Evolutionary conservation across 2,329 filamentous ascomycete species (phyloP).

Genomic region (Parafenestella ontariensis): DNA sequence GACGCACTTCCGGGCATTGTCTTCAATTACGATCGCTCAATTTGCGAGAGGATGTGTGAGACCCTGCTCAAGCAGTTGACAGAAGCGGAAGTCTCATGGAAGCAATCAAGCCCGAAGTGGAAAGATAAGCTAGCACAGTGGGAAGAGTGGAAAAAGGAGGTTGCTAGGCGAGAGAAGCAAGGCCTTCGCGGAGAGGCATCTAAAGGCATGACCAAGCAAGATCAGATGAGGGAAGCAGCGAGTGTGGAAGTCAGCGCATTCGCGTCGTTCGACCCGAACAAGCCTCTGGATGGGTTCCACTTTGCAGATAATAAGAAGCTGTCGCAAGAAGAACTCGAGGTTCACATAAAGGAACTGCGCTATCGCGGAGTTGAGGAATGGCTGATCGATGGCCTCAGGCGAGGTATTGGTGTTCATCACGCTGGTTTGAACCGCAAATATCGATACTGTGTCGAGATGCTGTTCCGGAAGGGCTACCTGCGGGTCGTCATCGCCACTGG

Average conservation of each 20-base stretch:
- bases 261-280: conserved; percentile 71
- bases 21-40: conserved; percentile 75
- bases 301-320: conserved; percentile 70
- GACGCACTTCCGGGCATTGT: conserved; percentile 75
- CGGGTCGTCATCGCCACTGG: conserved; percentile 77
- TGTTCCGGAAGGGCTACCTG: conserved; percentile 76
- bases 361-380: conserved; percentile 58
- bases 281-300: conserved; percentile 68
- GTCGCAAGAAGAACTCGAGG: conserved; percentile 64
- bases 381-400: conserved; percentile 66
- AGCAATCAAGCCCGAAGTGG: conserved; percentile 66
- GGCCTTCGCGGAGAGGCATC: conserved; percentile 55
- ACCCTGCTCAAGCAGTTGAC: conserved; percentile 62
- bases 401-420: conserved; percentile 80
- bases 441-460: conserved; percentile 74
- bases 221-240: conserved; percentile 64
- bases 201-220: conserved; percentile 62
- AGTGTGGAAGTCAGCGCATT: conserved; percentile 63
- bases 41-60: conserved; percentile 67
- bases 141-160: conserved; percentile 62
- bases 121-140: conserved; percentile 64
- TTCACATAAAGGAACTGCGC: conserved; percentile 61
- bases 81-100: conserved; percentile 63
- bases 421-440: conserved; percentile 81
- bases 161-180: conserved; percentile 53